Conservation (phyloP, 2,329 filamentous ascomycete genomes). For the Hortaea werneckii region DNA sequence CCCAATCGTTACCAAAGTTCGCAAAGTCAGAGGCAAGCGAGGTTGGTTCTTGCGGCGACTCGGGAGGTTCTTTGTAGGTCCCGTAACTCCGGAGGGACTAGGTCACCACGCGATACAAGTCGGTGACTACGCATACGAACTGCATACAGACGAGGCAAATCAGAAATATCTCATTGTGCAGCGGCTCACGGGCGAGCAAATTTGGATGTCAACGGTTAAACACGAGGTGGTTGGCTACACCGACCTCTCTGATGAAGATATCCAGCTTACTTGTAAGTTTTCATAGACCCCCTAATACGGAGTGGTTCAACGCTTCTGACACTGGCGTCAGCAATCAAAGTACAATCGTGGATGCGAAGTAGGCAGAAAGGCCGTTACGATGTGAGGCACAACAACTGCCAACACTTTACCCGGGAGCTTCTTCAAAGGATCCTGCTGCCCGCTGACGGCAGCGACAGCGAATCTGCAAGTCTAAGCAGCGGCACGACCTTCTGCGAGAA, state of each 20-base stretch:
- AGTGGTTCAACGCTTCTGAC: neutral
- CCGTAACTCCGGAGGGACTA: neutral
- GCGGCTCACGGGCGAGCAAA: neutral
- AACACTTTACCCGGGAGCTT: neutral
- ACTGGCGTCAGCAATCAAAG: neutral
- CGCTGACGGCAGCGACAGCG: neutral
- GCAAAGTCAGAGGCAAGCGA: slow-evolving; percentile 1
- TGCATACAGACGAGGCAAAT: neutral
- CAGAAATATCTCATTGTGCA: neutral
- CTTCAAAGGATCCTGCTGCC: neutral
- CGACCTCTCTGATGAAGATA: neutral
- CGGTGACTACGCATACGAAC: neutral
- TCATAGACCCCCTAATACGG: neutral
- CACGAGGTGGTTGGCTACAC: neutral
- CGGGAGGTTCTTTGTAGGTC: neutral
- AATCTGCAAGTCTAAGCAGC: neutral
- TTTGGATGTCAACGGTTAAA: neutral
- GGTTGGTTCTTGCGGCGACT: neutral
- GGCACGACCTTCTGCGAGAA: neutral
- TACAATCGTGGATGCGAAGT: slow-evolving; percentile 1
- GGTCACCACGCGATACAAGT: neutral
- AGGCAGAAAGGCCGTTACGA: neutral
- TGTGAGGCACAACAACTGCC: slow-evolving; percentile 1
- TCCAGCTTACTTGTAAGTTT: neutral
- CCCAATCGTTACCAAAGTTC: neutral